Conservation (phyloP, 2,329 filamentous ascomycete species). For the Aureobasidium melanogenum region DNA sequence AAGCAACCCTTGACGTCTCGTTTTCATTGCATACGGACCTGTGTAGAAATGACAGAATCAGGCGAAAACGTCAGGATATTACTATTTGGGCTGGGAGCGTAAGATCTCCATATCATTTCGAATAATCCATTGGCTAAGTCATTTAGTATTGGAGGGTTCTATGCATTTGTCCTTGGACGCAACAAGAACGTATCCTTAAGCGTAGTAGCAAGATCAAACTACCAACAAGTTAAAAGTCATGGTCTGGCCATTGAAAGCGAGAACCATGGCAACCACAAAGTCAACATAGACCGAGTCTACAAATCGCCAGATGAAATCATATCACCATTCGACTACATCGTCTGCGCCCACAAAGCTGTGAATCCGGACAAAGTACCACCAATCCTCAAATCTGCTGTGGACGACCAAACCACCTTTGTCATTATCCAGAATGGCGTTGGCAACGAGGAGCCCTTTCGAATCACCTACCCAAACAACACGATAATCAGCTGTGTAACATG, state of each 20-base stretch:
- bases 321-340: slow-evolving; percentile 37
- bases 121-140: background rate
- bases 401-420: slow-evolving; percentile 43
- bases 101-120: slow-evolving; percentile 18
- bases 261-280: slow-evolving; percentile 32
- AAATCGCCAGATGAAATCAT: slow-evolving; percentile 26
- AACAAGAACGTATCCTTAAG: slow-evolving; percentile 32
- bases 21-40: background rate
- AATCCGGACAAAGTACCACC: slow-evolving; percentile 27
- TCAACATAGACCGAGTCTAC: slow-evolving; percentile 23
- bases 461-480: slow-evolving; percentile 41
- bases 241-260: slow-evolving; percentile 35
- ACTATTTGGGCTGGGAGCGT: slow-evolving; percentile 48
- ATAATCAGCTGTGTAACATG: slow-evolving; percentile 49
- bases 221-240: slow-evolving; percentile 33
- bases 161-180: slow-evolving; percentile 45
- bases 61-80: slow-evolving; percentile 29
- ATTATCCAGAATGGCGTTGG: slow-evolving; percentile 57
- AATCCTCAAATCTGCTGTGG: slow-evolving; percentile 32
- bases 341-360: slow-evolving; percentile 40
- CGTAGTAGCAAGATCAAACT: slow-evolving; percentile 39
- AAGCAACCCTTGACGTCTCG: background rate
- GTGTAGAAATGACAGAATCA: background rate
- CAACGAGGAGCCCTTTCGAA: slow-evolving; percentile 48
- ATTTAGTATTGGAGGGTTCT: slow-evolving; percentile 48